A percentile compares a stretch with the other conserved stretches of the same genome.
Conservation (phyloP, 352 stramenopile species). For the Globisporangium polare region DNA sequence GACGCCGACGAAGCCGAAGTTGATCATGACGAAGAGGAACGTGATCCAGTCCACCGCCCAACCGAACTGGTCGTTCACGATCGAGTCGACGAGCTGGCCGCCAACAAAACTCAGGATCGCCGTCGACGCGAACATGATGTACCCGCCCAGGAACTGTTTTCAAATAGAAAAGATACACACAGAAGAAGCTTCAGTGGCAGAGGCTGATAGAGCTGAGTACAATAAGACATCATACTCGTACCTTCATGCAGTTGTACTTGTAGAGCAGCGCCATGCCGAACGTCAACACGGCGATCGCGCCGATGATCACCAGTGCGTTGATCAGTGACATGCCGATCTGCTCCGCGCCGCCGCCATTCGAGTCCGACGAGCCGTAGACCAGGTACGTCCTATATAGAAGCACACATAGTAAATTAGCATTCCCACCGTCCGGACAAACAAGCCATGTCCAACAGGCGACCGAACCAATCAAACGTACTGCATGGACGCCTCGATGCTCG, state of each 20-base stretch:
- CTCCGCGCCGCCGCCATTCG: slow-evolving; percentile 23
- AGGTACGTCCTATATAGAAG: slow-evolving; percentile 62
- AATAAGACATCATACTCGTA: neutral
- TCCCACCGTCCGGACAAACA: neutral
- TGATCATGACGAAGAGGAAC: slow-evolving; percentile 88
- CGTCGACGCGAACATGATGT: slow-evolving; percentile 88
- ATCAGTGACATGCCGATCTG: slow-evolving; percentile 70
- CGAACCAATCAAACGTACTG: slow-evolving; percentile 31
- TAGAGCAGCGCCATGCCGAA: slow-evolving; percentile 90
- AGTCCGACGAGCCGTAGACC: slow-evolving; percentile 68
- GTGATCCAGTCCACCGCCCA: slow-evolving; percentile 75
- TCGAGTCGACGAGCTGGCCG: slow-evolving; percentile 77
- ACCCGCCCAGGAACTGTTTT: slow-evolving; percentile 62
- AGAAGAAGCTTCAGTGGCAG: neutral
- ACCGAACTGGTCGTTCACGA: slow-evolving; percentile 67
- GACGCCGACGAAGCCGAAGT: slow-evolving; percentile 87
- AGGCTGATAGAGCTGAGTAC: neutral
- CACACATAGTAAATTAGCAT: neutral
- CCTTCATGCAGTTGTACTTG: slow-evolving; percentile 87
- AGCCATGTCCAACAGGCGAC: neutral
- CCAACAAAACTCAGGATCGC: slow-evolving; percentile 86
- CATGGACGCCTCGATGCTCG: slow-evolving; percentile 75
- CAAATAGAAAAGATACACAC: neutral
- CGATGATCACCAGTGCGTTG: slow-evolving; percentile 89
- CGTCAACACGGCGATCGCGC: slow-evolving; percentile 76